Base-by-base conservation (phyloP, 768 basidiomycete species). In the Tubosaeta sp. region DNA sequence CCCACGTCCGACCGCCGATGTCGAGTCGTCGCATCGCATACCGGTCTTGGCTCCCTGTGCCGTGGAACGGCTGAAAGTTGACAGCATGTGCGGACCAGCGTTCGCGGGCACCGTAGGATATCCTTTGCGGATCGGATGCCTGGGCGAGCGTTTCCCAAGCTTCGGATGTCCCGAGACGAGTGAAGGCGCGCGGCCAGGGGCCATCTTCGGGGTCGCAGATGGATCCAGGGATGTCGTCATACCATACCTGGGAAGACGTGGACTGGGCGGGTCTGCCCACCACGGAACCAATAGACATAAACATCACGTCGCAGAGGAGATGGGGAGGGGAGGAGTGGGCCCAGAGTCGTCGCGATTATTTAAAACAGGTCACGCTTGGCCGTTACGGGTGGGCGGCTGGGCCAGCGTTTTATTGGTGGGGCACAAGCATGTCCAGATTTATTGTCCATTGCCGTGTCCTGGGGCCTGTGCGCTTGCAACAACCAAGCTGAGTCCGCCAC, bases 41-140 rank as follows among this genome's bases (percentile, higher is more conserved):
- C 50, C 84, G 74, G 58, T 86, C 84, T 67, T 86, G 84, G 1
- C 81, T 84, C 53, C 66, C 70, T 18, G 76, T 73, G 9, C 66
- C 70, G 1, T 72, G 69, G 32, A 79, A 83, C 4, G 84, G 84
- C 54, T 86, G 84, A 52, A 86, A 86, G 60, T 85, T 86, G 63
- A 86, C 67, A 39, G 75, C 77, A 57, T 85, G 81, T 5, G 76
- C 82, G n/a, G 69, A 65, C 67, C 68, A 69, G 59, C 65, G 73
- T 49, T 61, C 71, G 46, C 48, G 56, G 31, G 58, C 58, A 31
- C 70, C 73, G 22, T 80, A 71, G 30, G 65, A 56, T 21, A 71
- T 58, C 45, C 68, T 75, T 44, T 80, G 78, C 0, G 81, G 81
- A 52, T 77, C 76, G 1, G 82, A 80, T 13, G 81, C 65, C 14